Base-by-base conservation (phyloP, 2,329 filamentous ascomycete genomes). In the Knufia fluminis region DNA sequence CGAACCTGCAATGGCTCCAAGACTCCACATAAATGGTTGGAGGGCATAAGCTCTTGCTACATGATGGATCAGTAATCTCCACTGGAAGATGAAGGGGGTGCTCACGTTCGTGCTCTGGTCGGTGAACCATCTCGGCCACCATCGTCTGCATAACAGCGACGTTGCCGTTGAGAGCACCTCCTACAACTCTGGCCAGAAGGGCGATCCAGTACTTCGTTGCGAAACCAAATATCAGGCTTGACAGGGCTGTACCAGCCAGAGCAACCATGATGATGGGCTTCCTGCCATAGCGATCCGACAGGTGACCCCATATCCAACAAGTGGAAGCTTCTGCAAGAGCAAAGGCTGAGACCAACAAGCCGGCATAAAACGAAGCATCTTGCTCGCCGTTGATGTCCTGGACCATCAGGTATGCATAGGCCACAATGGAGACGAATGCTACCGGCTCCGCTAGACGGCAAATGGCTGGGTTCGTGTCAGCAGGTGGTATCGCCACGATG, bases 121-220 rank as follows among this genome's bases (percentile, higher is more conserved):
- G 83, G 46, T 75, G 72, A 24, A 87, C 78, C 36, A 85, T 82
- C 64, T 87, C 84, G 1, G 77, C 77, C 39, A 86, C 83, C 76
- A 86, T 82, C 4, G 82, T 86, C 53, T 83, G 71, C 79, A 87
- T 82, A 3, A 87, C 82, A 0, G 82, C 83, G 1, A 85, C 76
- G 60, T 86, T 87, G 1, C 82, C 83, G 61, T 86, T 87, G 41
- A 85, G 64, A 4, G 77, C 67, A 0, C 85, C 85, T 0, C 83
- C 83, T 12, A 71, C 58, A 43, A 70, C 67, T 4, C 69, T 57
- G 10, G 68, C 69, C 12, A 69, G 56, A 31, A 71, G 56, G 1
- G 69, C 69, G 20, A 71, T 62, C 69, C 69, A 71, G 57, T 70
- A 71, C 10, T 54, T 57, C 49, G 62, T 61, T 4, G 69, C 67